phyloP scores from a whole-genome alignment of 169 alveolate species.

The Besnoitia besnoiti region DNA sequence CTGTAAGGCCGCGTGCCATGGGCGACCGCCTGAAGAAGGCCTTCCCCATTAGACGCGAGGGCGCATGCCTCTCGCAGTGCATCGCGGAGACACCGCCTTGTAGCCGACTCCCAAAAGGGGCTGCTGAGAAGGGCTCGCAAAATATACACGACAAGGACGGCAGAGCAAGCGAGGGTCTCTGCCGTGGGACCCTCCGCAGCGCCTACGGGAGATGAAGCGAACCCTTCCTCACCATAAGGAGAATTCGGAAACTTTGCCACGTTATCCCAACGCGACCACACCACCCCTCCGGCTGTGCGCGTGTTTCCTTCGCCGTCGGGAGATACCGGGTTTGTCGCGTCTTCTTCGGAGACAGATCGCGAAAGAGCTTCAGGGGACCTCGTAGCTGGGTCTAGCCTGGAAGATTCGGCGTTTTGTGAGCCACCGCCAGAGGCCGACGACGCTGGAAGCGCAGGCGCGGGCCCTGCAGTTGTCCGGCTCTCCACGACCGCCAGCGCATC shows the following conservation, averaged over 20 bases:
- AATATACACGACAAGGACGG: background rate
- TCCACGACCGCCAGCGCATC: too few relatives aligned
- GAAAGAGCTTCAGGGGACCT: too few relatives aligned
- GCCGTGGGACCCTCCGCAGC: background rate
- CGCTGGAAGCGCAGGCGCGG: too few relatives aligned
- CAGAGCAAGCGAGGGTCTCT: background rate
- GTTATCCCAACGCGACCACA: slow-evolving; percentile 4
- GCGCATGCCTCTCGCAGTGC: background rate
- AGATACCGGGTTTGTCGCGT: too few relatives aligned
- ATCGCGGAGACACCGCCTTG: background rate
- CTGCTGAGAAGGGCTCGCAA: background rate
- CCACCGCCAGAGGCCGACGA: too few relatives aligned
- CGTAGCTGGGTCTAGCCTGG: too few relatives aligned
- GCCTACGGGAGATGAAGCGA: slow-evolving; percentile 27
- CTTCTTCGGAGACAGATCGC: too few relatives aligned
- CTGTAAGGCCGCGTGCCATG: too few relatives aligned
- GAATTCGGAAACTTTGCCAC: background rate
- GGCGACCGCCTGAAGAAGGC: background rate
- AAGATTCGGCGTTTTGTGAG: too few relatives aligned
- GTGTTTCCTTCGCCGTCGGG: too few relatives aligned
- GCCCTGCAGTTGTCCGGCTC: too few relatives aligned
- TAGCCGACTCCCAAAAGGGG: background rate
- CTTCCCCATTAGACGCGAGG: background rate
- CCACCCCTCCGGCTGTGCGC: background rate
- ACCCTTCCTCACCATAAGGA: background rate